Conservation (phyloP, 2,329 filamentous ascomycete species). For the Beauveria australis region DNA sequence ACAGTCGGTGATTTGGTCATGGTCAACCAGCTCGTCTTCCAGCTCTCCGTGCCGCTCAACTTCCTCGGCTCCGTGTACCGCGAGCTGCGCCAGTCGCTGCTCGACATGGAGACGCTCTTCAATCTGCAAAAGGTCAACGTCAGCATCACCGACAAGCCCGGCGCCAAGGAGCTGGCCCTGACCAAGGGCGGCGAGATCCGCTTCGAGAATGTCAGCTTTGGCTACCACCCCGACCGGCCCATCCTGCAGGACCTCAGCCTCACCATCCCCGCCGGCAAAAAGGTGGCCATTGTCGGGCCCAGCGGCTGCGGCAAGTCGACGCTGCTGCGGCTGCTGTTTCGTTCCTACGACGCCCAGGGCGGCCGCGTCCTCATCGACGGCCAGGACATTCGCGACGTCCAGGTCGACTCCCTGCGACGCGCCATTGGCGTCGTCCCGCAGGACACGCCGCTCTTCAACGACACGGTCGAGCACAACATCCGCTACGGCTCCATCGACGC, state of each 20-base stretch:
- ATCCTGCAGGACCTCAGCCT: slow-evolving; percentile 80
- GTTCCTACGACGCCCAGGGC: slow-evolving; percentile 82
- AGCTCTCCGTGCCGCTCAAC: slow-evolving; percentile 92
- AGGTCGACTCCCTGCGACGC: slow-evolving; percentile 70
- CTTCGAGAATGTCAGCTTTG: slow-evolving; percentile 93
- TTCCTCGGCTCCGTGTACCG: slow-evolving; percentile 97
- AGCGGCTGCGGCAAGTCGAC: slow-evolving; percentile 96
- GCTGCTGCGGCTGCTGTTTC: slow-evolving; percentile 80
- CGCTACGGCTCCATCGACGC: slow-evolving; percentile 81
- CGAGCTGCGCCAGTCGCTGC: slow-evolving; percentile 83
- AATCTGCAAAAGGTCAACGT: slow-evolving; percentile 96
- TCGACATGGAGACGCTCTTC: slow-evolving; percentile 99
- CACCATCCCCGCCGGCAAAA: slow-evolving; percentile 90
- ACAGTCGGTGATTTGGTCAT: slow-evolving; percentile 96
- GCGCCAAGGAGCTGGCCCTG: slow-evolving; percentile 66
- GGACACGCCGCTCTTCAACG: slow-evolving; percentile 94
- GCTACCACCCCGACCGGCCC: slow-evolving; percentile 77
- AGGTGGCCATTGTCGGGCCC: slow-evolving; percentile 90
- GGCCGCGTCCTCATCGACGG: slow-evolving; percentile 87
- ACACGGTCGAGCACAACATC: slow-evolving; percentile 93
- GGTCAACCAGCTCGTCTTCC: slow-evolving; percentile 98
- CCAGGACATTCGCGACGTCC: slow-evolving; percentile 81
- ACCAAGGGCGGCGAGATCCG: slow-evolving; percentile 76
- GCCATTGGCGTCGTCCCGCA: slow-evolving; percentile 94
- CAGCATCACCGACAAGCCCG: slow-evolving; percentile 66